Evolutionary conservation across 768 basidiomycete genomes (phyloP), one percentile per base, ranked within the genome.

Genomic region (Saitozyma sp.): DNA sequence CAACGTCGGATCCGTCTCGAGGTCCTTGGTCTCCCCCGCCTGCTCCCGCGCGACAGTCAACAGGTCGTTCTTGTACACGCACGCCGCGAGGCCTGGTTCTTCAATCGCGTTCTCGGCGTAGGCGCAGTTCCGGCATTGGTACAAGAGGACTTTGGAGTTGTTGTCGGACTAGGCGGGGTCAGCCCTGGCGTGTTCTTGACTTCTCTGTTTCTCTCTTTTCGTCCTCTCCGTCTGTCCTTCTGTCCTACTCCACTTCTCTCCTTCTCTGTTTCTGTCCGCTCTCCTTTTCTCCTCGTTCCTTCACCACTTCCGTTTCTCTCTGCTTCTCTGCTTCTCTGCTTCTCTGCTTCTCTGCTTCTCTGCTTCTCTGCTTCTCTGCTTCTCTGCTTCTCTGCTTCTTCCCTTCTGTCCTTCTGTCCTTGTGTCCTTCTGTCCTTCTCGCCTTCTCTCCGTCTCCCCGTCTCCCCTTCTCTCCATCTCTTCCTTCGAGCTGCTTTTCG

Each of bases 11-110:
- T 98, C 95, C 45, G 87, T 82, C 40, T 89, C 90, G 11, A 98
- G 80, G 79, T 94, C 92, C 16, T 86, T 86, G 2, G 91, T 95
- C 40, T 95, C 88, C 46, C 95, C 95, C 14, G 91, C 86, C 80
- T 95, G 90, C 80, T 98, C 94, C 80, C 94, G 93, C 61, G 94
- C 92, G 42, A 93, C 89, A 0, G 90, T 95, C 70, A 96, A 81
- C 81, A 97, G 80, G 81, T 97, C 95, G 62, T 98, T 95, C 74
- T 87, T 84, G 76, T 96, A 97, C 16, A 98, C 93, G 73, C 91
- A 91, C 70, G 87, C 87, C 78, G 74, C 71, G 61, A 92, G 92
- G 17, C 89, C 88, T 39, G 62, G 61, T 53, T 69, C 70, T 49
- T 62, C 60, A 5, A 58, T 43, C 29, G 88, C 87, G 63, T 87